Evolutionary conservation across 768 basidiomycete species (phyloP).

Genomic region (Symmetrospora coprosmae): DNA sequence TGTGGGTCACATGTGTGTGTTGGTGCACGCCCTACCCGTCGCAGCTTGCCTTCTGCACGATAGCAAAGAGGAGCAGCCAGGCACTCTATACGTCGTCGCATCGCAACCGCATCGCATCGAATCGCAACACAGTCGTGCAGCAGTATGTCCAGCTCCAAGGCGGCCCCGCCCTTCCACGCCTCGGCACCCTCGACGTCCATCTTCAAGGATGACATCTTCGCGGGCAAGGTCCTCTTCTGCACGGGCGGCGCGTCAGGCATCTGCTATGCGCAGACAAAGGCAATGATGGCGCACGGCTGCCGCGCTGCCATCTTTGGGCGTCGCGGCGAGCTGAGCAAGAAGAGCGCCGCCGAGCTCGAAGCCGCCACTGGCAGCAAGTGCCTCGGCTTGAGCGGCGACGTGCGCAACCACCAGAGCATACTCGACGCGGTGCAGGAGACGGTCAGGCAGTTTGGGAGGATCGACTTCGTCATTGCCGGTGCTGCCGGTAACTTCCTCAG

Average conservation of each 20-base stretch:
- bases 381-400: conserved; percentile 63
- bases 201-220: conserved; percentile 70
- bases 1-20: too few species aligned
- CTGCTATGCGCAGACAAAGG: conserved; percentile 72
- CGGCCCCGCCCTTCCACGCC: too few species aligned
- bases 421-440: conserved; percentile 60
- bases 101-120: too few species aligned
- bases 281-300: conserved; percentile 60
- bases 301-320: conserved; percentile 69
- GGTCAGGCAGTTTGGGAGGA: conserved; percentile 61
- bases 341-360: conserved; percentile 58
- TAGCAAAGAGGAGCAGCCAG: too few species aligned
- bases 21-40: too few species aligned
- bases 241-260: conserved; percentile 52
- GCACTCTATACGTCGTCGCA: too few species aligned
- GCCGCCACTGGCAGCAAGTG: conserved; percentile 56
- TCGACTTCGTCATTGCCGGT: conserved; percentile 95
- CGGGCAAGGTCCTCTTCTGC: conserved; percentile 55
- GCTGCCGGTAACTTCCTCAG: conserved; percentile 94
- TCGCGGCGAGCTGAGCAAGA: conserved; percentile 57
- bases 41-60: too few species aligned
- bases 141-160: too few species aligned
- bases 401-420: conserved; percentile 59
- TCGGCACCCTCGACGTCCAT: conserved; percentile 32
- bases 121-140: too few species aligned